Evolutionary conservation across 1,139 yeast genomes (phyloP), one percentile per base, ranked within the genome.

Genomic region (Saccharomyces uvarum): DNA sequence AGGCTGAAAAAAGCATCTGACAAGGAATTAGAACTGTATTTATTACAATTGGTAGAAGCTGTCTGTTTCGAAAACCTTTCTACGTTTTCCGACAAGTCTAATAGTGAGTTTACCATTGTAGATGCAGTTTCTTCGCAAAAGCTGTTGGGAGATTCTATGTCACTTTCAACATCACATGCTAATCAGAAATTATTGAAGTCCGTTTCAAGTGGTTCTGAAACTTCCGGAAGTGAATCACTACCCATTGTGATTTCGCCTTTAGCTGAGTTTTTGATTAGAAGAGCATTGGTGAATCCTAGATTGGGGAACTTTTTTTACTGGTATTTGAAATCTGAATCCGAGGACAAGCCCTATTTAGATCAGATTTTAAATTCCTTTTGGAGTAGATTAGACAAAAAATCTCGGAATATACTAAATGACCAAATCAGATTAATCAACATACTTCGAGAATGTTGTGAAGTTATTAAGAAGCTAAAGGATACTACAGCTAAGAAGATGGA

Each of bases 1-100:
- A 73, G 98, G 55, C 73, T 95, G 53, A 79, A 82, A 56, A 78
- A 83, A 56, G 97, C 97, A 0, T 80, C 82, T 51, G 95, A 88
- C 61, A 84, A 81, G 27, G 97, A 91, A 61, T 70, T 93, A 28
- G 84, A 88, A 56, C 73, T 93, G 56, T 95, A 90, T 64, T 73
- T 95, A 58, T 77, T 95, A 56, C 99, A 95, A 69, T 75, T 95
- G 14, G 98, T 95, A 0, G 98, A 91, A 67, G 97, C 97, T 0
- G 78, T 95, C 50, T 86, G 89, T 59, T 89, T 88, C 68, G 99
- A 86, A 61, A 68, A 75, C 31, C 51, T 61, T 4, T 61, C 68
- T 1, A 64, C 64, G 1, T 56, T 66, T 14, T 58, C 64, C 2
- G 70, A 68, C 33, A 63, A 60, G 49, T 58, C 68, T 0, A 66